Base-by-base conservation (phyloP, 768 basidiomycete genomes). In the Pulveroboletus sp. region DNA sequence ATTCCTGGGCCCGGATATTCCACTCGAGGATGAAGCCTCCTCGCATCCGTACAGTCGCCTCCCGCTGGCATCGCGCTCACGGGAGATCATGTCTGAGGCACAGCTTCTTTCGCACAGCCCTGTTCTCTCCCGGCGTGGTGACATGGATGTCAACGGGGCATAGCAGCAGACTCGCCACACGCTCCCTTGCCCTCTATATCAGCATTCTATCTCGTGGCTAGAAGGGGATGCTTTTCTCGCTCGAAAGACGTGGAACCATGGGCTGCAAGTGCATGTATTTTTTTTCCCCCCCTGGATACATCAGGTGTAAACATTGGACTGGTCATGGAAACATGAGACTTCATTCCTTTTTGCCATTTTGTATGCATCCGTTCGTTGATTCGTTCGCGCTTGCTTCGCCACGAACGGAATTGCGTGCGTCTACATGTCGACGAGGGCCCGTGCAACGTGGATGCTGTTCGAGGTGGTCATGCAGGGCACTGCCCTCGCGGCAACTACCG, bases 71-170 rank as follows among this genome's bases (percentile, higher is more conserved):
- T 55, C 56, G 5, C 64, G 55, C 30, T 54, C 59, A 35, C 44
- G 57, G 37, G 57, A 59, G 43, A 57, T 35, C 46, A 82, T 82
- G 81, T 66, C 71, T 41, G 78, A 82, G 59, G 71, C 73, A 3
- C 73, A 76, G 24, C 75, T 74, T 57, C 52, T 39, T 32, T 49
- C 62, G 17, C 49, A 51, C 36, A 28, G 47, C 14, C 53, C 52
- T 14, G 53, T 50, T 32, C 54, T 53, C 40, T 55, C 64, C 11
- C 59, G 46, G 36, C 56, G 50, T 36, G 43, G 43, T 42, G 63
- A 61, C 31, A 31, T 30, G 30, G 46, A 50, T 33, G 15, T 42
- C 14, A 36, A 21, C 33, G 52, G 44, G 14, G 61, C 39, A 39
- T 64, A 55, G 44, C 31, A 14, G 37, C 28, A 21, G 43, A 18